Evolutionary conservation across 148 eudicot genomes (phyloP).

Genomic region (Vaccinium macrocarpon): DNA sequence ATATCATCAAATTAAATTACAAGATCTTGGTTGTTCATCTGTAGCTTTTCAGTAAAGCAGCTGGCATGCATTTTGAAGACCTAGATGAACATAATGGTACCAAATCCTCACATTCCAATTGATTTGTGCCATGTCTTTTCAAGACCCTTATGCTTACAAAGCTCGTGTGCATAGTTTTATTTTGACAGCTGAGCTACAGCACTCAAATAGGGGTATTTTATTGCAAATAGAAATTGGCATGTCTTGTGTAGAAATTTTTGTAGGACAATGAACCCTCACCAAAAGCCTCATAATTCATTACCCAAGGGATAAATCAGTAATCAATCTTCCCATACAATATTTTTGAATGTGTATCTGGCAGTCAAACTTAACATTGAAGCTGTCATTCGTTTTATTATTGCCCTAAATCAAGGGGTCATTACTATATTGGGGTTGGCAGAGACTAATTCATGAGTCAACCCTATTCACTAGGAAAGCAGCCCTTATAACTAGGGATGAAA

Average conservation of each 20-base stretch:
- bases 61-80: conserved; percentile 8
- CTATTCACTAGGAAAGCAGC: neutral
- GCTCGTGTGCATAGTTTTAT: neutral
- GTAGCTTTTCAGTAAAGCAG: neutral
- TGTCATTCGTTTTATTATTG: conserved; percentile 2
- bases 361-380: neutral
- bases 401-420: neutral
- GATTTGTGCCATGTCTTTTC: neutral
- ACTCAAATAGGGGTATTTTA: conserved; percentile 1
- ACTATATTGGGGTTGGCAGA: neutral
- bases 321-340: neutral
- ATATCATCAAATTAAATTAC: neutral
- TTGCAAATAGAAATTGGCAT: neutral
- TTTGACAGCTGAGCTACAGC: conserved; percentile 25
- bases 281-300: conserved; percentile 16
- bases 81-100: neutral
- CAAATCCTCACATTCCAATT: conserved; percentile 9
- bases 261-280: conserved; percentile 31
- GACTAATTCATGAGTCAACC: neutral
- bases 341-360: neutral
- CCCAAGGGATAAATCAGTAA: neutral
- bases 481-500: neutral
- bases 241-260: neutral
- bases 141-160: neutral
- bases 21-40: conserved; percentile 6